phyloP scores from a whole-genome alignment of 192 early-diverging fungal species.

The Coemansia sp. region DNA sequence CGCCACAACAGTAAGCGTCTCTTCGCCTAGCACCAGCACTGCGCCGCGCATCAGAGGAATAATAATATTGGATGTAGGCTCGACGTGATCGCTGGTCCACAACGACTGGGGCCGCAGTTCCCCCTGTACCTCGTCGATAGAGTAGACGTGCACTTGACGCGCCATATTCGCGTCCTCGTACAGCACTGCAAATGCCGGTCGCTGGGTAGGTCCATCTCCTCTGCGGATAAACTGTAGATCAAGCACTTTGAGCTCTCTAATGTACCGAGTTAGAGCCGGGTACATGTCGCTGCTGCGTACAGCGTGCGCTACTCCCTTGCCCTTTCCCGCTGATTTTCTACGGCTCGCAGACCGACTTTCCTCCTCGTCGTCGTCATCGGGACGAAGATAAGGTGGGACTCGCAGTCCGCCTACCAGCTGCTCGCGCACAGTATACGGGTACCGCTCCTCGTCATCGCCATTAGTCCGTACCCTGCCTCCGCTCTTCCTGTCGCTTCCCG shows the following conservation, averaged over 20 bases:
- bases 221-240: constrained; percentile 35
- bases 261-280: constrained; percentile 23
- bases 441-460: background rate
- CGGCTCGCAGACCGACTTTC: background rate
- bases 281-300: constrained; percentile 39
- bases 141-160: constrained; percentile 39
- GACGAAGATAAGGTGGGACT: constrained; percentile 17
- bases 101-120: constrained; percentile 14
- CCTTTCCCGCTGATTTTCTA: constrained; percentile 18
- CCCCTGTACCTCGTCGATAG: constrained; percentile 10
- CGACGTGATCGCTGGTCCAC: constrained; percentile 31
- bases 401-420: constrained; percentile 12
- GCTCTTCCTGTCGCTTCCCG: constrained; percentile 2
- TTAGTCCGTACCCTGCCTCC: background rate
- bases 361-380: background rate
- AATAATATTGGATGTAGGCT: constrained; percentile 14
- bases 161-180: constrained; percentile 42
- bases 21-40: constrained; percentile 31
- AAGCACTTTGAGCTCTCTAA: constrained; percentile 45
- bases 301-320: constrained; percentile 29
- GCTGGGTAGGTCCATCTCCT: too few species aligned
- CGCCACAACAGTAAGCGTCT: constrained; percentile 24
- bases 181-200: constrained; percentile 38
- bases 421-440: constrained; percentile 34
- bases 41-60: constrained; percentile 26